These are phyloP conservation scores for Pythium utonaiense DNA, from an alignment of 352 stramenopile genomes.

Conservation along the genomic window DNA sequence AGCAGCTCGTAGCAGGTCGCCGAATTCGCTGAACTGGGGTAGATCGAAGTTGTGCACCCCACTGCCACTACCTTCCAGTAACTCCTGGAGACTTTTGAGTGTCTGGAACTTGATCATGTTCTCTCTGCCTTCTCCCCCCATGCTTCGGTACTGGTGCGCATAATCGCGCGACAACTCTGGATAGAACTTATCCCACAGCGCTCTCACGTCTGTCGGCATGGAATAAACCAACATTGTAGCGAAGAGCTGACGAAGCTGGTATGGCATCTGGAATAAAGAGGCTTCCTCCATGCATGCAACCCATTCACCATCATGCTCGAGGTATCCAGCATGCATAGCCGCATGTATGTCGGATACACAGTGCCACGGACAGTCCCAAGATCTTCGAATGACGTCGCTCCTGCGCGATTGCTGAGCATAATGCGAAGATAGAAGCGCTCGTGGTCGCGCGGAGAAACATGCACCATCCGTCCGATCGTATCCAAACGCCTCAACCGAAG, in stretches of 20 bases:
- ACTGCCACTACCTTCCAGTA: constrained; percentile 6
- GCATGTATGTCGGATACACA: constrained; percentile 10
- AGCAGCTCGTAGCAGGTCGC: background rate
- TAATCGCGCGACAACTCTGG: constrained; percentile 13
- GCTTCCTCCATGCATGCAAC: constrained; percentile 20
- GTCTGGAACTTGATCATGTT: constrained; percentile 17
- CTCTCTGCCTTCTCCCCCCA: background rate
- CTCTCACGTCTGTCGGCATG: background rate
- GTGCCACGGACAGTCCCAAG: constrained; percentile 7
- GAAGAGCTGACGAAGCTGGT: constrained; percentile 34
- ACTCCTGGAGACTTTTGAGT: constrained; percentile 11
- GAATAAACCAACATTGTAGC: constrained; percentile 27
- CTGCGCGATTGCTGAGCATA: constrained; percentile 14
- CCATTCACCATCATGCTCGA: constrained; percentile 26
- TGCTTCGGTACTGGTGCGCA: background rate
- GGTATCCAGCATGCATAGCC: constrained; percentile 9
- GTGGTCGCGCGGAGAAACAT: constrained; percentile 17
- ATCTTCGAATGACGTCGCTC: constrained; percentile 25
- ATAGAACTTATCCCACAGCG: constrained; percentile 24
- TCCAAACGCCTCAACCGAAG: background rate
- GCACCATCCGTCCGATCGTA: background rate
- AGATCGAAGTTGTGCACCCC: constrained; percentile 7
- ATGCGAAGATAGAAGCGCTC: constrained; percentile 27
- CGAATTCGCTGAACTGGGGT: constrained; percentile 13
- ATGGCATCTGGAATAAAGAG: constrained; percentile 16